Percentiles rank a stretch among this genome's conserved stretches.
Conservation (phyloP, 225 moss, liverwort and hornwort species). For the Marchantia polymorpha region DNA sequence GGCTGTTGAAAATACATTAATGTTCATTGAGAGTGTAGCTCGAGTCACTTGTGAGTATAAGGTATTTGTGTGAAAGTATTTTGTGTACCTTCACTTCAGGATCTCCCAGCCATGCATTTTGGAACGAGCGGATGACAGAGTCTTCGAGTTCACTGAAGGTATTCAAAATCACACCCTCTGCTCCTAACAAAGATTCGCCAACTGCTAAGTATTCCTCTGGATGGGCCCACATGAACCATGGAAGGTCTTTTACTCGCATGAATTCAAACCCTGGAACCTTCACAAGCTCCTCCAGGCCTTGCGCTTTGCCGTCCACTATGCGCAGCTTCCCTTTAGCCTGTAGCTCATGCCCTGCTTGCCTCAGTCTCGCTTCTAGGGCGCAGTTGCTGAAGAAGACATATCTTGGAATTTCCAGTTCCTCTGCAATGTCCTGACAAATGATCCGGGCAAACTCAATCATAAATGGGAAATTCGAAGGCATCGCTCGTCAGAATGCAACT, state of each 20-base stretch:
- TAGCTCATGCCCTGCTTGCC: slow-evolving; percentile 7
- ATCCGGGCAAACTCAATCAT: background rate
- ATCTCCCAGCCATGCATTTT: slow-evolving; percentile 15
- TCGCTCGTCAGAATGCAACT: background rate
- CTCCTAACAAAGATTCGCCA: slow-evolving; percentile 4
- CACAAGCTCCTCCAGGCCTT: slow-evolving; percentile 2
- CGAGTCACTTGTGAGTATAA: background rate
- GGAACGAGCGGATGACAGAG: slow-evolving; percentile 7
- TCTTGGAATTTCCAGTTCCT: slow-evolving; percentile 15
- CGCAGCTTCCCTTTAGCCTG: background rate
- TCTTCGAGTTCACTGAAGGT: slow-evolving; percentile 14
- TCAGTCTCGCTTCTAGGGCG: slow-evolving; percentile 1
- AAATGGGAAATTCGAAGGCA: background rate
- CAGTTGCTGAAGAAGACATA: slow-evolving; percentile 9
- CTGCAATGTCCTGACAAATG: background rate
- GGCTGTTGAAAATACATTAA: too few relatives aligned
- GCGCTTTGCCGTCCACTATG: slow-evolving; percentile 7
- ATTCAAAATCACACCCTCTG: slow-evolving; percentile 19
- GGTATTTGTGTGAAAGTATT: too few relatives aligned
- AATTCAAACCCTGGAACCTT: background rate
- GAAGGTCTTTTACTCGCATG: slow-evolving; percentile 11
- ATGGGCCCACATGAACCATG: slow-evolving; percentile 16
- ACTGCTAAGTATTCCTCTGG: background rate
- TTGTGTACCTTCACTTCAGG: slow-evolving; percentile 9
- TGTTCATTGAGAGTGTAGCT: too few relatives aligned